Conservation (phyloP, 2,329 filamentous ascomycete species). For the Nemania sp. region DNA sequence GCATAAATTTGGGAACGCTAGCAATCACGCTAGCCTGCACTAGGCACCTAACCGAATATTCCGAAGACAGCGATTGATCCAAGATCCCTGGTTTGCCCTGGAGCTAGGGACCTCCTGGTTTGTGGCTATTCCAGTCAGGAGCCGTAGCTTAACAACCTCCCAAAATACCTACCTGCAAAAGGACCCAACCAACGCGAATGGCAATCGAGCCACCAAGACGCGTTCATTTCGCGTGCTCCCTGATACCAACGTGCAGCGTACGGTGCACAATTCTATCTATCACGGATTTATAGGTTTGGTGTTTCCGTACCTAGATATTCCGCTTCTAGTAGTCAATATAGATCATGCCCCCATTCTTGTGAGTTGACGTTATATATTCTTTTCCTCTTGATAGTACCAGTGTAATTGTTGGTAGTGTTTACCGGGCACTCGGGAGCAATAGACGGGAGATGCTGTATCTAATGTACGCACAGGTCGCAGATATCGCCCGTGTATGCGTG, state of each 20-base stretch:
- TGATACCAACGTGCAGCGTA: neutral
- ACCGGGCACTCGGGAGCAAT: neutral
- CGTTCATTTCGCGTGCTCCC: constrained; percentile 35
- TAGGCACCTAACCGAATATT: neutral
- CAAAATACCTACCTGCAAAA: neutral
- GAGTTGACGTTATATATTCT: neutral
- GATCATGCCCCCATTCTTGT: neutral
- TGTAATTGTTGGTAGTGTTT: neutral
- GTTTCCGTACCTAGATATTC: too few species aligned
- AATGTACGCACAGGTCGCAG: too few species aligned
- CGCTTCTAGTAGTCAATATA: neutral
- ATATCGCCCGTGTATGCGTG: neutral
- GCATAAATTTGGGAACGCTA: neutral
- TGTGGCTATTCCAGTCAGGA: constrained; percentile 4
- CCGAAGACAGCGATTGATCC: neutral
- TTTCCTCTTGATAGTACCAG: neutral
- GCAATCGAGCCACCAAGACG: constrained; percentile 29
- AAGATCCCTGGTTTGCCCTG: neutral
- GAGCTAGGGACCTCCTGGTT: neutral
- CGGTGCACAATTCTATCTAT: neutral
- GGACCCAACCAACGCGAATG: constrained; percentile 14
- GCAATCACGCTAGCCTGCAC: neutral
- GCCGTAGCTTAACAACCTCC: constrained; percentile 8
- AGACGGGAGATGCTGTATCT: too few species aligned
- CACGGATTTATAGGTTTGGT: too few species aligned